phyloP scores from a whole-genome alignment of 108 stramenopile genomes.

The Nitzschia putrida region DNA sequence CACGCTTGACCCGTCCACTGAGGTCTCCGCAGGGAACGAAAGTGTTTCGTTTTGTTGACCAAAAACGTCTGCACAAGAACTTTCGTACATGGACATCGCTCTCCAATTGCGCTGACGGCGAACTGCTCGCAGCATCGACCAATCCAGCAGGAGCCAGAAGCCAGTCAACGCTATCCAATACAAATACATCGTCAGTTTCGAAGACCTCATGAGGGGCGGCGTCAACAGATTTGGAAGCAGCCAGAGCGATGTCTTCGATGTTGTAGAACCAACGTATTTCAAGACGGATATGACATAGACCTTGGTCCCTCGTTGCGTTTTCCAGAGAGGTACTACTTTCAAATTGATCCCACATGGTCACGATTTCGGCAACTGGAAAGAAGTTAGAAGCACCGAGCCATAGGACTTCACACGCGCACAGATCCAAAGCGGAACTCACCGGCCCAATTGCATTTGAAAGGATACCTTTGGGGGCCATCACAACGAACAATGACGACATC shows the following conservation, averaged over 20 bases:
- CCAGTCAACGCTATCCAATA: conserved; percentile 35
- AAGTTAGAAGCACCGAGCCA: neutral
- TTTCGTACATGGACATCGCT: conserved; percentile 53
- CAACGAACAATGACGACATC: conserved; percentile 58
- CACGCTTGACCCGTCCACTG: conserved; percentile 43
- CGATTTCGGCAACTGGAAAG: conserved; percentile 37
- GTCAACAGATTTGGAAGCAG: neutral
- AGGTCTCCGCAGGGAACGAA: conserved; percentile 74
- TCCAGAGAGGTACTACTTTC: conserved; percentile 12
- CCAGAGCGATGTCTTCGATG: conserved; percentile 56
- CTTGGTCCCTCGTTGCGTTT: neutral
- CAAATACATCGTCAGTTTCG: conserved; percentile 76
- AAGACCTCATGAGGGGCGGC: conserved; percentile 60
- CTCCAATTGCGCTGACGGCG: conserved; percentile 9
- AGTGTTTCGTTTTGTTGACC: conserved; percentile 67
- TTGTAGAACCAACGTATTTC: conserved; percentile 85
- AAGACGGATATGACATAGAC: conserved; percentile 28
- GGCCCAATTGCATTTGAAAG: conserved; percentile 42
- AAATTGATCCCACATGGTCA: conserved; percentile 41
- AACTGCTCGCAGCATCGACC: conserved; percentile 4
- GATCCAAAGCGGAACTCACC: conserved; percentile 8
- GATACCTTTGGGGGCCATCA: conserved; percentile 34
- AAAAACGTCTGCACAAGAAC: conserved; percentile 72
- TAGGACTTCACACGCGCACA: neutral
- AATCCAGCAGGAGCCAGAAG: conserved; percentile 59